Evolutionary conservation across 306 rosid species (phyloP), one percentile per base, ranked within the genome.

Genomic region (Trifolium fragiferum): DNA sequence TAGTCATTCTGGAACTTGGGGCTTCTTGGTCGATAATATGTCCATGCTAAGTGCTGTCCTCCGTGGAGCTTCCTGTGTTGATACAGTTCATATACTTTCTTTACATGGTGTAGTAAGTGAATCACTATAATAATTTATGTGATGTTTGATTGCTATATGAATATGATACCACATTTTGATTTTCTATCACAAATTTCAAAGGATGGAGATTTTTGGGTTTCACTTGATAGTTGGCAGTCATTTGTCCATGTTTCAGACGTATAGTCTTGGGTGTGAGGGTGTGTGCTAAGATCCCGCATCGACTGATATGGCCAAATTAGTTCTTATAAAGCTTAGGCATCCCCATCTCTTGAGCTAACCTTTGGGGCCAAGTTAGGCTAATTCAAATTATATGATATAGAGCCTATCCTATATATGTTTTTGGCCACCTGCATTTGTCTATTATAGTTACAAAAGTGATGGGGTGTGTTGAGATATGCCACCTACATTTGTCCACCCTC

Each of bases 51-150:
- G 83, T 80, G 88, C 88, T 72, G 81, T 91, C 59, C 90, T 91
- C 68, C 85, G 74, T 19, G 90, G 86, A 68, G 81, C 84, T 74
- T 91, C 94, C 27, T 47, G 81, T 75, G 38, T 86, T 15, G 97
- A 91, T 71, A 81, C 83, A 38, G 87, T 89, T 75, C 97, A 91
- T 49, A 89, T 91, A 66, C 84, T 91, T 77, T 81, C 92, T 57
- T 84, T 91, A 86, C 90, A 89, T 74, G 97, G 97, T 35, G 73
- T 83, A 51, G 97, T 91, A 85, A 85, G 97, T 76, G 69, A 70
- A 51, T 67, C 72, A 25, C 55, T 40, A 76, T 7, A 67, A 38
- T 66, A 37, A 14, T 63, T 55, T 68, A 67, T 67, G n/a, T 23
- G 58, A 67, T 47, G 12, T 80, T 59, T 47, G 41, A 44, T 43